A percentile compares a stretch with the other conserved stretches of the same genome.
These are phyloP conservation scores for Coemansia sp. DNA, from an alignment of 371 early-diverging fungal species.

Conservation along the genomic window DNA sequence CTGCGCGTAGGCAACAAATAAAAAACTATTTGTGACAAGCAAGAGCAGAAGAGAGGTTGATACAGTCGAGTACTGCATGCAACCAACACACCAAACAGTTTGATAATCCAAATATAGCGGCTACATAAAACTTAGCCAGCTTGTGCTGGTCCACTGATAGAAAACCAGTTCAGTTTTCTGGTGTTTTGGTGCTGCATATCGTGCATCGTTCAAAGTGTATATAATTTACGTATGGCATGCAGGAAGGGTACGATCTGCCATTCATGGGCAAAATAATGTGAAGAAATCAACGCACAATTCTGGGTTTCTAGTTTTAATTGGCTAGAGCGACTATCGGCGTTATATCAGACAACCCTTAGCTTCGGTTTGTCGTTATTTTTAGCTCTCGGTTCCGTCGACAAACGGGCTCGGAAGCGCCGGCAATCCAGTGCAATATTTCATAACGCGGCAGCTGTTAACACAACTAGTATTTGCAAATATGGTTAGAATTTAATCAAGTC, in stretches of 20 bases:
- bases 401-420: background rate
- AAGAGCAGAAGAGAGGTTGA: background rate
- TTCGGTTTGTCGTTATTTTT: background rate
- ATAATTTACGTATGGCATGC: background rate
- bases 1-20: background rate
- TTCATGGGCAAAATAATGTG: background rate
- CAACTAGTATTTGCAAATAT: background rate
- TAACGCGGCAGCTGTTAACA: too few species aligned
- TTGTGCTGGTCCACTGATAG: background rate
- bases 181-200: conserved; percentile 12
- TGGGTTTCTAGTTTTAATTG: background rate
- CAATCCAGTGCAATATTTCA: background rate
- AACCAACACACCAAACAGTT: background rate
- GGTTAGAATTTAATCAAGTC: conserved; percentile 14
- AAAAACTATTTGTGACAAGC: background rate
- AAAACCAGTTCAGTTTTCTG: background rate
- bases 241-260: background rate
- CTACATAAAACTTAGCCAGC: background rate
- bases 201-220: background rate
- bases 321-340: background rate
- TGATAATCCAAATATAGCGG: background rate
- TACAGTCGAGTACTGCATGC: background rate
- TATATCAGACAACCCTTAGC: background rate
- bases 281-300: conserved; percentile 4
- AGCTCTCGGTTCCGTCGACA: background rate